A percentile compares a stretch with the other conserved stretches of the same genome.
Evolutionary conservation across 345 rosid species (phyloP).

Genomic region (Chamaenerion angustifolium): DNA sequence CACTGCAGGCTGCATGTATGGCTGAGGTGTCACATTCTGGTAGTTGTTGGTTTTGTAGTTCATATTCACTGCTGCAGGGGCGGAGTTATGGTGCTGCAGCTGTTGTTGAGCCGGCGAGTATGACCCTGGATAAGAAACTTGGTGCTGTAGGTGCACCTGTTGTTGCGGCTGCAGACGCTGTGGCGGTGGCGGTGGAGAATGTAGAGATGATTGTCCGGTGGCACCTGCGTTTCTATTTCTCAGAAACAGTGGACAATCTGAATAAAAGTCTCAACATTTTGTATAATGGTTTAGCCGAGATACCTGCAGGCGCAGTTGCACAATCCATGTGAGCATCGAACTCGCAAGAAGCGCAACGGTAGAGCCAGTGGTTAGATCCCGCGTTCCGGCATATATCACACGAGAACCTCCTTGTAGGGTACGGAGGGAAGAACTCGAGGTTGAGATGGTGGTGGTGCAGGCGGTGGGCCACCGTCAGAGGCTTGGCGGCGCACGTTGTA

Average conservation of each 20-base stretch:
- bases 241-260: too few relatives aligned
- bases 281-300: too few relatives aligned
- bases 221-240: not conserved
- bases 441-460: slow-evolving; percentile 35
- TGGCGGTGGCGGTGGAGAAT: not conserved
- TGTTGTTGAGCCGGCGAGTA: too few relatives aligned
- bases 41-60: not conserved
- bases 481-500: slow-evolving; percentile 33
- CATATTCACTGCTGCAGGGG: not conserved
- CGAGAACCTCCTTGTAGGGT: slow-evolving; percentile 31
- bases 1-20: too few relatives aligned
- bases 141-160: not conserved
- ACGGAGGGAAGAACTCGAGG: slow-evolving; percentile 37
- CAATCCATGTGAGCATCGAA: slow-evolving; percentile 54
- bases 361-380: slow-evolving; percentile 48
- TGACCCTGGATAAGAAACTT: too few relatives aligned
- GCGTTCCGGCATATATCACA: slow-evolving; percentile 34
- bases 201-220: too few relatives aligned
- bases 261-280: too few relatives aligned
- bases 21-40: too few relatives aligned
- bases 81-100: slow-evolving; percentile 1
- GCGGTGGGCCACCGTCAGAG: slow-evolving; percentile 17
- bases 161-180: too few relatives aligned
- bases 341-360: slow-evolving; percentile 33
- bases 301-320: slow-evolving; percentile 5